Base-by-base conservation (phyloP, 257 asterid genomes). In the Rauvolfia tetraphylla region DNA sequence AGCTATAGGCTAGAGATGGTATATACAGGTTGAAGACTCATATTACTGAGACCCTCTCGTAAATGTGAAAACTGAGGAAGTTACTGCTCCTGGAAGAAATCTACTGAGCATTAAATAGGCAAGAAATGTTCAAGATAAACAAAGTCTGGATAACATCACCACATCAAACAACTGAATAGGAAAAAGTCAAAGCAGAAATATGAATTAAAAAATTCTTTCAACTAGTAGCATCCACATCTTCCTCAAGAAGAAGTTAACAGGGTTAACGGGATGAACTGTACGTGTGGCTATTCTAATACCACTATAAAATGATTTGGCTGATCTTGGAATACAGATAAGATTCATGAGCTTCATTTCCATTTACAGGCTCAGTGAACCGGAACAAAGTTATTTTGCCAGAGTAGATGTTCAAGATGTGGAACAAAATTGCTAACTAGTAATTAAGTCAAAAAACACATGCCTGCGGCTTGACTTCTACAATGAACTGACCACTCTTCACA, bases 391-490 rank as follows among this genome's bases (percentile, higher is more conserved):
- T 11, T 53, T 56, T 79, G 75, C 48, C 23, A 3, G 7, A 23
- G 2, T 53, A 53, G 5, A 53, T 53, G 20, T 18, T 53, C 18
- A 18, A 53, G 6, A 53, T 1, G 10, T 53, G 14, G 23, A 62
- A 62, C 68, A 29, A 12, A 62, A 29, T 62, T 31, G 34, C 5
- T 66, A 38, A 44, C 63, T 31, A n/a, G 71, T 33, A 67, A 56
- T 73, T 71, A 75, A 73, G 31, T 73, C n/a, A 58, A 46, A 56
- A 2, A 73, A 77, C 42, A 77, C 90, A 20, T 86, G 69, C 98
- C 97, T 93, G 97, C 61, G 98, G 98, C 81, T 93, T 93, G 83
- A 93, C 93, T 89, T 91, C 98, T 41, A 93, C 98, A 70, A 93
- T 93, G 57, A 80, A 87, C 86, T 93, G 98, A 29, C 98, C 98